Base-by-base conservation (phyloP, 306 rosid genomes). In the Acacia melanoxylon region DNA sequence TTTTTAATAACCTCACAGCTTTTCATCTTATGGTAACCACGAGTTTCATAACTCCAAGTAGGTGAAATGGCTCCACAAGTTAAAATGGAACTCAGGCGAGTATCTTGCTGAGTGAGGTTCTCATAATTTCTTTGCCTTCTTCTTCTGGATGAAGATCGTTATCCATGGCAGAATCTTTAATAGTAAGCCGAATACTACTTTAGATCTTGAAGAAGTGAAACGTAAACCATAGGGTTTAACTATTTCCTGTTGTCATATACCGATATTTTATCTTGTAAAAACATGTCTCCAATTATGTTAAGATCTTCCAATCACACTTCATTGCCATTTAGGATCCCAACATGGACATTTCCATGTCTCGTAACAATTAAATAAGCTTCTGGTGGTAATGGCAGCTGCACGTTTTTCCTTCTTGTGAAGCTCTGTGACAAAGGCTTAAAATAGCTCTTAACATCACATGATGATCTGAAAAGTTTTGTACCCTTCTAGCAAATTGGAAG, bases 401-500 rank as follows among this genome's bases (percentile, higher is more conserved):
- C 73, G 63, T 88, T 89, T 74, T 20, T 84, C 48, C 82, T 75
- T 40, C 71, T 86, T 22, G 84, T 75, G 71, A 91, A 90, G 86
- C 86, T 87, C 80, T 91, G 40, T 10, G 73, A 69, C 4, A 95
- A 17, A 19, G 95, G 89, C 82, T 90, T 89, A 75, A 94, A 94
- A 86, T 83, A 79, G 71, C 25, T 61, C 19, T 46, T 83, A 27
- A 72, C 91, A 10, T 92, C 97, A 17, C 62, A 15, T 11, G 90
- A 22, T 51, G 94, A 83, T 86, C 72, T 86, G 82, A 91, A 91
- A 24, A 92, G 81, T 61, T 88, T 88, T 76, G 76, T 14, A 67
- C 98, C 94, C 84, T 90, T 91, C 99, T 97, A 95, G 87, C 98
- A 95, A 12, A 88, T 19, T 20, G 95, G 88, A 25, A 91, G 88